Percentiles rank a stretch among this genome's conserved stretches.
Conservation (phyloP, 257 asterid species). For the Euphrasia confusa region DNA sequence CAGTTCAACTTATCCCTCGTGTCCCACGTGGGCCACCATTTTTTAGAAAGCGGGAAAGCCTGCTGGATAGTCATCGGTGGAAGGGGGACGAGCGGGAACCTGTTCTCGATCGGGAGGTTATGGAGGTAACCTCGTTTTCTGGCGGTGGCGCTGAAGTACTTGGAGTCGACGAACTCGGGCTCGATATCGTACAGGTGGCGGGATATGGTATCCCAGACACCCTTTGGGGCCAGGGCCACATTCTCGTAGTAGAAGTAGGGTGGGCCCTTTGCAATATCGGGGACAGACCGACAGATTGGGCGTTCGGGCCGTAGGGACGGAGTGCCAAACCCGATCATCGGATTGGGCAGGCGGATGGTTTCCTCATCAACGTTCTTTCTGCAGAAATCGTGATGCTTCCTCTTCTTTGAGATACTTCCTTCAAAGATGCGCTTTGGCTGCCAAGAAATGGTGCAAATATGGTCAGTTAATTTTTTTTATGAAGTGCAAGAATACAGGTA, state of each 20-base stretch:
- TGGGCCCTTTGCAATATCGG: slow-evolving; percentile 40
- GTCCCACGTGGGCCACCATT: slow-evolving; percentile 74
- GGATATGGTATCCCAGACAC: slow-evolving; percentile 64
- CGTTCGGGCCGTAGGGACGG: slow-evolving; percentile 34
- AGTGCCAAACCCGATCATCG: slow-evolving; percentile 60
- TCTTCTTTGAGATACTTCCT: slow-evolving; percentile 41
- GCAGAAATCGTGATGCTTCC: slow-evolving; percentile 29
- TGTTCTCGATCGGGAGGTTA: slow-evolving; percentile 47
- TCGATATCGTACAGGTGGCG: slow-evolving; percentile 39
- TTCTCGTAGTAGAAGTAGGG: slow-evolving; percentile 60
- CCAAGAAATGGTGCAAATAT: slow-evolving; percentile 11
- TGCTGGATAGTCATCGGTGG: slow-evolving; percentile 48
- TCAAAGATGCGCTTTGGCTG: slow-evolving; percentile 34
- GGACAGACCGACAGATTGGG: slow-evolving; percentile 31
- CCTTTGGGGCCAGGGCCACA: slow-evolving; percentile 66
- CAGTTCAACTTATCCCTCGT: slow-evolving; percentile 49
- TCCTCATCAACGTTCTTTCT: slow-evolving; percentile 28
- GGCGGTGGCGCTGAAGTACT: slow-evolving; percentile 44
- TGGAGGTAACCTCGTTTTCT: slow-evolving; percentile 64
- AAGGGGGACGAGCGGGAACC: slow-evolving; percentile 53
- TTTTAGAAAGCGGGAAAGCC: slow-evolving; percentile 48
- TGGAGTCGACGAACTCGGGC: slow-evolving; percentile 66
- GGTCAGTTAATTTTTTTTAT: slow-evolving; percentile 7
- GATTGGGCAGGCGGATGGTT: slow-evolving; percentile 51
- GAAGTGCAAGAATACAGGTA: not conserved